A percentile compares a stretch with the other conserved stretches of the same genome.
Conservation (phyloP, 75 land plant genomes). For the Sequoia sempervirens region DNA sequence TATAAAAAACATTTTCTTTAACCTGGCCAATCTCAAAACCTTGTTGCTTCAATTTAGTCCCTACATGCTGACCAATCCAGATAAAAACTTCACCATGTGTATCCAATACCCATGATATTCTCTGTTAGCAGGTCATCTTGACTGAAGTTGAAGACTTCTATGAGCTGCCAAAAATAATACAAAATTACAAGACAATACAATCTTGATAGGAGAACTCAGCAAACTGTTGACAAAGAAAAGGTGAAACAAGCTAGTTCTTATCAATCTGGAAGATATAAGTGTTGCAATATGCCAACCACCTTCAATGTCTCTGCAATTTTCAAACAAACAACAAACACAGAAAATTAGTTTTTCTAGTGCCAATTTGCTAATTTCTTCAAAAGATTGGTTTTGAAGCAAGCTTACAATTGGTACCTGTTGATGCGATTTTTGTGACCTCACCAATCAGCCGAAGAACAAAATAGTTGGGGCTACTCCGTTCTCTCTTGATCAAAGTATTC, state of each 20-base stretch:
- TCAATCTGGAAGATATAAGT: neutral
- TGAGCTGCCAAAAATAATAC: neutral
- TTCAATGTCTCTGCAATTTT: constrained; percentile 4
- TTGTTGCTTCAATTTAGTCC: constrained; percentile 23
- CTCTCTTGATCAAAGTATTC: too few species aligned
- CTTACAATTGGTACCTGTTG: neutral
- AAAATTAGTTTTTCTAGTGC: neutral
- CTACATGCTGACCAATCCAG: constrained; percentile 38
- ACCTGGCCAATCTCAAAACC: constrained; percentile 32
- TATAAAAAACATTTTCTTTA: neutral
- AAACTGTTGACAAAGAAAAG: constrained; percentile 2
- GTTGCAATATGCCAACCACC: neutral
- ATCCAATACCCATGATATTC: constrained; percentile 41
- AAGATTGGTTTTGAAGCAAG: neutral
- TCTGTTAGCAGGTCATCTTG: constrained; percentile 26
- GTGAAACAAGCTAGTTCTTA: neutral
- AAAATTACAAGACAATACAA: neutral
- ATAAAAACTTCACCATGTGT: constrained; percentile 23
- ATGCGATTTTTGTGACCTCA: too few species aligned
- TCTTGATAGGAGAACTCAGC: neutral
- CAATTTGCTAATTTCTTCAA: neutral
- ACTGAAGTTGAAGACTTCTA: too few species aligned
- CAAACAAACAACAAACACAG: constrained; percentile 2
- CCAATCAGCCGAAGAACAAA: too few species aligned
- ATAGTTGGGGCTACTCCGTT: too few species aligned